These are phyloP conservation scores for Pythium aristosporum DNA, from an alignment of 352 stramenopile genomes.

Conservation along the genomic window DNA sequence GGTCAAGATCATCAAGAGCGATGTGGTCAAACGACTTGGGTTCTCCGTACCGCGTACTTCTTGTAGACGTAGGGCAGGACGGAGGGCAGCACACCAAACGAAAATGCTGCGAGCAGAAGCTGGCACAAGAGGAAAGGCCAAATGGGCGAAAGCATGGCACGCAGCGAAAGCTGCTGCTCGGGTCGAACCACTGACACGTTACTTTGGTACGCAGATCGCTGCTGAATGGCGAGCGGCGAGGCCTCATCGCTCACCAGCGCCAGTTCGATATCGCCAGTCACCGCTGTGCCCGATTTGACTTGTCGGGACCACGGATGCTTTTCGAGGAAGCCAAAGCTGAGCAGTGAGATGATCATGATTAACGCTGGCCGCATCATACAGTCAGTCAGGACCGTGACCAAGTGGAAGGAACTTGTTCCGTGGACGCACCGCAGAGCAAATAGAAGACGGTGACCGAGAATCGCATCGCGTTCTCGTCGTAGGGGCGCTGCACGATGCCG, in stretches of 20 bases:
- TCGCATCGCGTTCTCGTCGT: conserved; percentile 35
- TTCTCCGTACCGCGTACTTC: conserved; percentile 53
- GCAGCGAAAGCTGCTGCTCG: conserved; percentile 8
- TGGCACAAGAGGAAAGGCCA: conserved; percentile 58
- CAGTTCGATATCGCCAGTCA: conserved; percentile 12
- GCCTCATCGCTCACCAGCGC: background rate
- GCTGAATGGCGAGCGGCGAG: conserved; percentile 2
- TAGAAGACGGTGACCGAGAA: conserved; percentile 67
- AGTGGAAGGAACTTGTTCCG: background rate
- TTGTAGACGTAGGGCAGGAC: conserved; percentile 76
- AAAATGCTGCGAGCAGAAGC: conserved; percentile 54
- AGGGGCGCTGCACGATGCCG: conserved; percentile 57
- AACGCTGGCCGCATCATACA: conserved; percentile 22
- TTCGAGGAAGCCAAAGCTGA: conserved; percentile 56
- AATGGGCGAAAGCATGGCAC: conserved; percentile 35
- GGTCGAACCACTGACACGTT: background rate
- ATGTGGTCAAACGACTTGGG: background rate
- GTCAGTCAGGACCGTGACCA: background rate
- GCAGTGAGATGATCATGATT: conserved; percentile 55
- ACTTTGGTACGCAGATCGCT: conserved; percentile 1
- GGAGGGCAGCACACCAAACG: conserved; percentile 62
- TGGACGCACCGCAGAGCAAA: conserved; percentile 47
- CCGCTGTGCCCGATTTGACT: conserved; percentile 1
- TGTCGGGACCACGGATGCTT: conserved; percentile 32
- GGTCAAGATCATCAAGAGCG: background rate